Evolutionary conservation across 2,329 filamentous ascomycete species (phyloP).

Genomic region (Pyrenophora tritici-repentis): DNA sequence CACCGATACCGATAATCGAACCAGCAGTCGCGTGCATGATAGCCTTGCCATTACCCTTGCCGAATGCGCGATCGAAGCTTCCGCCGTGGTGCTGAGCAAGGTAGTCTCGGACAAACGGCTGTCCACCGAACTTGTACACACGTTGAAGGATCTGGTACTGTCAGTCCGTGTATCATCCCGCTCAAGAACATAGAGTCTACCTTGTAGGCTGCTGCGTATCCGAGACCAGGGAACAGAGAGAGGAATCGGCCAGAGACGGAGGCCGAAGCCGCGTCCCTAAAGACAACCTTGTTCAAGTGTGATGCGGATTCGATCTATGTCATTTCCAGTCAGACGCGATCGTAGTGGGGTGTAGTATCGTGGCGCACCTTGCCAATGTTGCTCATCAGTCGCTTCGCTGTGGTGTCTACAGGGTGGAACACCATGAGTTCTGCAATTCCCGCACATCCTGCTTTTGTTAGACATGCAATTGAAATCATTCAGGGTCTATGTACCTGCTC

Average conservation of each 20-base stretch:
- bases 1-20: slow-evolving; percentile 93
- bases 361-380: slow-evolving; percentile 74
- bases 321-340: slow-evolving; percentile 20
- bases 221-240: slow-evolving; percentile 93
- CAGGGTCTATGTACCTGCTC: slow-evolving; percentile 72
- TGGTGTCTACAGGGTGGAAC: slow-evolving; percentile 85
- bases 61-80: slow-evolving; percentile 86
- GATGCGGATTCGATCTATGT: slow-evolving; percentile 60
- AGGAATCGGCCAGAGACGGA: slow-evolving; percentile 78
- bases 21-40: slow-evolving; percentile 97
- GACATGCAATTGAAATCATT: not conserved
- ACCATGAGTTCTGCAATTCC: slow-evolving; percentile 91
- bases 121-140: slow-evolving; percentile 98
- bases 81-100: slow-evolving; percentile 77
- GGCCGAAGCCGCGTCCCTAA: slow-evolving; percentile 83
- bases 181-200: slow-evolving; percentile 47
- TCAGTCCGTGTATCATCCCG: slow-evolving; percentile 13
- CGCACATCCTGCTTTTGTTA: slow-evolving; percentile 70
- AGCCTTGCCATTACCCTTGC: slow-evolving; percentile 96
- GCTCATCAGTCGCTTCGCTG: slow-evolving; percentile 98
- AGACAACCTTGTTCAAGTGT: slow-evolving; percentile 88
- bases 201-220: slow-evolving; percentile 98
- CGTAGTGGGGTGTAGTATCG: not conserved
- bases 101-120: slow-evolving; percentile 93
- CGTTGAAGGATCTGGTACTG: slow-evolving; percentile 75